These are phyloP conservation scores for Eimeria acervulina DNA, from an alignment of 169 alveolate species.

Conservation along the genomic window DNA sequence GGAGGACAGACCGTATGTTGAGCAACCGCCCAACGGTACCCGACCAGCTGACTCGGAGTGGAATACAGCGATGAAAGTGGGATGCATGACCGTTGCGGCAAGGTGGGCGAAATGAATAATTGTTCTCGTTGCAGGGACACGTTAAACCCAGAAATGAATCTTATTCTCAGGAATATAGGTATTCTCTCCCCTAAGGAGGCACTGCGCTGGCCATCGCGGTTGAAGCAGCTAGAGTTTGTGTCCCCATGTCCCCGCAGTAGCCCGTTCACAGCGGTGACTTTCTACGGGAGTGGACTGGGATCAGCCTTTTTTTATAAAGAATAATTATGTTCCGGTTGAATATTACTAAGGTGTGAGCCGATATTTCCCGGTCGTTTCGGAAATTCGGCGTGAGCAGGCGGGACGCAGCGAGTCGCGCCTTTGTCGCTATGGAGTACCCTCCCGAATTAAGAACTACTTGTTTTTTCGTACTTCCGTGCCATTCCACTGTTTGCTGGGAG, in stretches of 20 bases:
- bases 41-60: background rate
- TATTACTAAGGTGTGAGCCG: background rate
- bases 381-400: background rate
- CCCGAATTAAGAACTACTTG: background rate
- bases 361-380: background rate
- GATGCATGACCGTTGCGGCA: background rate
- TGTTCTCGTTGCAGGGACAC: background rate
- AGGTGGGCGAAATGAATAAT: background rate
- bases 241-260: too few species aligned
- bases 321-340: background rate
- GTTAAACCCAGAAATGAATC: background rate
- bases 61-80: background rate
- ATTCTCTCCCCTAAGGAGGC: background rate
- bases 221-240: too few species aligned
- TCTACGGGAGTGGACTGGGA: background rate
- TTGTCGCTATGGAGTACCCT: background rate
- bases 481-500: background rate
- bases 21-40: too few species aligned
- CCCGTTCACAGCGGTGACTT: background rate
- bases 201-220: background rate
- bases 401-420: background rate
- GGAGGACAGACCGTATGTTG: too few species aligned
- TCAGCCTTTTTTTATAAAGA: background rate
- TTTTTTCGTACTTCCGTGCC: background rate
- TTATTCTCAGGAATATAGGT: background rate